phyloP scores from a whole-genome alignment of 768 basidiomycete genomes.

The Podaxis sp. region DNA sequence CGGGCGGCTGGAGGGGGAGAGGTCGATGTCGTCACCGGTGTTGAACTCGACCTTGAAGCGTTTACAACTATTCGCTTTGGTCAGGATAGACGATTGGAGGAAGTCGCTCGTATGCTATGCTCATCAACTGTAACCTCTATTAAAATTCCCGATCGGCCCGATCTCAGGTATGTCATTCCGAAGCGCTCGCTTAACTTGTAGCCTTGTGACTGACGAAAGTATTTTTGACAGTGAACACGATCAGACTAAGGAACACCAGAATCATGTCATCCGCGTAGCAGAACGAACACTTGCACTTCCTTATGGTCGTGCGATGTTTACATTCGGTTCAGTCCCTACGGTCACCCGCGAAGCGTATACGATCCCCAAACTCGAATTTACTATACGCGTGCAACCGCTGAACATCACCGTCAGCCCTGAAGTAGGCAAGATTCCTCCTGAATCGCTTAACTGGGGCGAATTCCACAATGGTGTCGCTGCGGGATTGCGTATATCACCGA shows the following conservation, averaged over 20 bases:
- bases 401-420: constrained; percentile 65
- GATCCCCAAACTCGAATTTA: constrained; percentile 77
- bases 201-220: constrained; percentile 1
- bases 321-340: constrained; percentile 75
- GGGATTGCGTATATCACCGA: constrained; percentile 76
- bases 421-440: constrained; percentile 64
- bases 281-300: constrained; percentile 88
- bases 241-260: constrained; percentile 80
- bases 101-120: constrained; percentile 87
- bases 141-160: constrained; percentile 59
- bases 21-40: constrained; percentile 57
- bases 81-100: constrained; percentile 84
- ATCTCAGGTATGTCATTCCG: constrained; percentile 41
- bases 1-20: constrained; percentile 50
- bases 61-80: constrained; percentile 86
- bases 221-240: constrained; percentile 69
- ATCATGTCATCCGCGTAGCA: constrained; percentile 72
- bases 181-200: not conserved
- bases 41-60: constrained; percentile 67
- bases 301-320: constrained; percentile 88
- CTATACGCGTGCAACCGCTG: constrained; percentile 68
- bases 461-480: constrained; percentile 98
- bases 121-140: constrained; percentile 70
- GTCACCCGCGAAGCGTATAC: constrained; percentile 75
- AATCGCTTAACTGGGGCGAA: constrained; percentile 87